Evolutionary conservation across 2,329 filamentous ascomycete species (phyloP).

Genomic region (Botrytis elliptica): DNA sequence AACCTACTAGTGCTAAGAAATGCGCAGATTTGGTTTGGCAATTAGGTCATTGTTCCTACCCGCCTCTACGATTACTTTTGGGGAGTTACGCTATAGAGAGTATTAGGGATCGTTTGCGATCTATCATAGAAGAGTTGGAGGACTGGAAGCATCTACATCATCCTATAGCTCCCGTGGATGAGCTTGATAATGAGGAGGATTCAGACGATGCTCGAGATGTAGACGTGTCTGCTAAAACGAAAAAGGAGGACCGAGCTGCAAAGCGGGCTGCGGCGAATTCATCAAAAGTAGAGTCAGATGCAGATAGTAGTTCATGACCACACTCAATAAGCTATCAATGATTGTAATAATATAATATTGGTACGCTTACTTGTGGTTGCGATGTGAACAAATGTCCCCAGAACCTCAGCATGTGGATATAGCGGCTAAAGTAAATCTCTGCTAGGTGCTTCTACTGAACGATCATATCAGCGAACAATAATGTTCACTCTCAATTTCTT

Average conservation of each 20-base stretch:
- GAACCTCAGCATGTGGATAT: background rate
- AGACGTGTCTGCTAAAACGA: background rate
- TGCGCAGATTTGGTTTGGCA: conserved; percentile 94
- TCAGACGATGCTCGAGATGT: conserved; percentile 7
- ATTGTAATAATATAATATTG: background rate
- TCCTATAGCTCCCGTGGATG: conserved; percentile 45
- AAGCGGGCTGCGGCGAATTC: background rate
- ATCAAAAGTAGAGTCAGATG: background rate
- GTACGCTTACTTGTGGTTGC: background rate
- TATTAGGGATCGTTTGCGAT: conserved; percentile 83
- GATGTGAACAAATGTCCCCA: background rate
- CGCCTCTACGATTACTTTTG: conserved; percentile 79
- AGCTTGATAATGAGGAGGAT: conserved; percentile 30
- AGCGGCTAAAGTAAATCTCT: background rate
- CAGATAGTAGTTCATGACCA: background rate
- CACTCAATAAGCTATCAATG: background rate
- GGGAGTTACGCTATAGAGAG: conserved; percentile 96
- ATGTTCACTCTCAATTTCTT: background rate
- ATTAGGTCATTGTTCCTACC: conserved; percentile 90
- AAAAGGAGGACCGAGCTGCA: background rate
- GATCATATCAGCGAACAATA: background rate
- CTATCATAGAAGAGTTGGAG: conserved; percentile 91
- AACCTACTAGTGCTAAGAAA: conserved; percentile 89
- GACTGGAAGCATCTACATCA: conserved; percentile 90
- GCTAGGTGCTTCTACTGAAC: background rate